Evolutionary conservation across 805 yeast genomes (phyloP).

Genomic region (Saturnispora kantuleensis): DNA sequence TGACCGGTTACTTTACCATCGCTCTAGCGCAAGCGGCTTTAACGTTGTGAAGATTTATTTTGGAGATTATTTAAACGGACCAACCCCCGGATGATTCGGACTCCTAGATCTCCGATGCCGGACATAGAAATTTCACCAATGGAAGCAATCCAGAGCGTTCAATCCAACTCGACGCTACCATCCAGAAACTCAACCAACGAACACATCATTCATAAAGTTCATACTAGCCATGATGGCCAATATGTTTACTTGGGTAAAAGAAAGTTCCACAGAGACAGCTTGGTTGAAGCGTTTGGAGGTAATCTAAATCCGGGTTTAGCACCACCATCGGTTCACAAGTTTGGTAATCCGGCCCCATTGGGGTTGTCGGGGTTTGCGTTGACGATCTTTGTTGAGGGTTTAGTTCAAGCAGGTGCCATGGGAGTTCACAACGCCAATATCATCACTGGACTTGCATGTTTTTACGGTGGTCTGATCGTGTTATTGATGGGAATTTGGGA

Average conservation of each 20-base stretch:
- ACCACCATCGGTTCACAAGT: constrained; percentile 46
- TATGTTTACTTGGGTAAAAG: constrained; percentile 64
- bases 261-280: constrained; percentile 51
- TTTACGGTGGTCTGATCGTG: constrained; percentile 68
- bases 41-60: too few species aligned
- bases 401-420: constrained; percentile 56
- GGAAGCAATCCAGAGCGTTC: too few species aligned
- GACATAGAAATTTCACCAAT: too few species aligned
- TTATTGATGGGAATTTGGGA: constrained; percentile 68
- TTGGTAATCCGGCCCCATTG: constrained; percentile 70
- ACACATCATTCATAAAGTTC: constrained; percentile 2
- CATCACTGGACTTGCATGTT: constrained; percentile 55
- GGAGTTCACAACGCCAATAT: constrained; percentile 53
- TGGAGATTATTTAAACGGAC: too few species aligned
- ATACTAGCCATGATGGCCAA: constrained; percentile 37
- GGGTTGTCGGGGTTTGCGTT: constrained; percentile 69
- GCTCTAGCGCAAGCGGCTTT: too few species aligned
- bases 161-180: too few species aligned
- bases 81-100: too few species aligned
- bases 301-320: constrained; percentile 60
- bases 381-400: constrained; percentile 54
- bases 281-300: constrained; percentile 73
- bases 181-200: neutral
- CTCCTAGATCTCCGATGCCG: too few species aligned
- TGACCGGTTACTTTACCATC: too few species aligned